phyloP scores from a whole-genome alignment of 768 basidiomycete genomes.

The Rubroboletus pulcherrimus region DNA sequence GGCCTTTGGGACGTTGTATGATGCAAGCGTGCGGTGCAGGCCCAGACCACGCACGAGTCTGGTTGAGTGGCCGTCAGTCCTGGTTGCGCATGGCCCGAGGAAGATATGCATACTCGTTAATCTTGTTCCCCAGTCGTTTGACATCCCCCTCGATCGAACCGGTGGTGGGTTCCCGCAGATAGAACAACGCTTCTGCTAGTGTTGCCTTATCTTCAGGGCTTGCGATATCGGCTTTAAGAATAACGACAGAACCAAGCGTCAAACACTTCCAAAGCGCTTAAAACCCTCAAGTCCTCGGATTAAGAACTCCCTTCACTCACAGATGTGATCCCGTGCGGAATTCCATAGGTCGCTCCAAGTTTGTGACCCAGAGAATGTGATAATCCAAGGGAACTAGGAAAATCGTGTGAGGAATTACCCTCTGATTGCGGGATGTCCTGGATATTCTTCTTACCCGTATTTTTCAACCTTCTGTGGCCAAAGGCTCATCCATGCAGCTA shows the following conservation, averaged over 20 bases:
- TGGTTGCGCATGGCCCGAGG: not conserved
- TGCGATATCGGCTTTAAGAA: slow-evolving; percentile 53
- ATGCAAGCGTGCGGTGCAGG: slow-evolving; percentile 50
- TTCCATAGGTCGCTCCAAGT: slow-evolving; percentile 67
- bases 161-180: slow-evolving; percentile 56
- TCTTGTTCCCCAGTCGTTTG: slow-evolving; percentile 46
- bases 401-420: not conserved
- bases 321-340: slow-evolving; percentile 84
- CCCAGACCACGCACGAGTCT: slow-evolving; percentile 63
- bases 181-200: slow-evolving; percentile 54
- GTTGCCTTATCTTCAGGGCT: slow-evolving; percentile 60
- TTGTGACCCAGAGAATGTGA: slow-evolving; percentile 75
- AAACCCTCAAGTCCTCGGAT: slow-evolving; percentile 3
- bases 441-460: slow-evolving; percentile 41
- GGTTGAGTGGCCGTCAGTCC: slow-evolving; percentile 6
- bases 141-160: slow-evolving; percentile 66
- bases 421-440: not conserved
- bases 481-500: slow-evolving; percentile 79
- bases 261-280: slow-evolving; percentile 48
- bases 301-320: slow-evolving; percentile 35
- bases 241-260: slow-evolving; percentile 63
- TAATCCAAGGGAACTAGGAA: slow-evolving; percentile 57
- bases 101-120: slow-evolving; percentile 45
- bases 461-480: slow-evolving; percentile 61
- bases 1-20: slow-evolving; percentile 60